Evolutionary conservation across 2,329 filamentous ascomycete genomes (phyloP), one percentile per base, ranked within the genome.

Genomic region (Ceratocystiopsis sp.): DNA sequence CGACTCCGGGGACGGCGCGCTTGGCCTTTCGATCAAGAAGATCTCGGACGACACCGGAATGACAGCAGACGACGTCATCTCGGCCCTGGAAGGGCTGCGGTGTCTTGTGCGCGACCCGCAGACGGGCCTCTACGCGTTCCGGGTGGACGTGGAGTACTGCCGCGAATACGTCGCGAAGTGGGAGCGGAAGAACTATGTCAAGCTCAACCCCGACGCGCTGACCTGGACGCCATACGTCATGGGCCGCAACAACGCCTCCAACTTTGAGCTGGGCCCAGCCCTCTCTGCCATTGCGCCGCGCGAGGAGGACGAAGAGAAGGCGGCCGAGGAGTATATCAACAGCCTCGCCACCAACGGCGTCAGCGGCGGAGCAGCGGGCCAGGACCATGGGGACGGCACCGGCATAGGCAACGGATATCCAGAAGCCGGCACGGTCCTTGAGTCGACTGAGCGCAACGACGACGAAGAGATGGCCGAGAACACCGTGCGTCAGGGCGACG

Each of bases 171-270:
- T 95, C 47, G 73, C 75, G 32, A 91, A 89, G 50, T 94, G 89
- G 75, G 84, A 94, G 55, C 71, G 73, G 40, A 95, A 95, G 56
- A 78, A 80, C 11, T 93, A 94, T 51, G 83, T 94, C 18, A 81
- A 78, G 53, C 73, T 98, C 34, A 82, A 91, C 50, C 75, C 82
- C 0, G 76, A 80, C 38, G 78, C 78, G 16, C 69, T 98, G 21
- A 80, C 87, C 12, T 98, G 91, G 91, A 95, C 87, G 14, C 91
- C 91, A 0, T 98, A 94, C 57, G 78, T 96, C 37, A 96, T 95
- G 86, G 89, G 91, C 21, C 77, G 85, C 48, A 80, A 75, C 58
- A 87, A 82, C 51, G 75, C 81, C 34, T 80, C 80, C 4, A 83
- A 84, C 53, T 89, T 91, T 53, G 85, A 93, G 55, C 73, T 86